Base-by-base conservation (phyloP, 2,329 filamentous ascomycete species). In the Cladophialophora carrionii region DNA sequence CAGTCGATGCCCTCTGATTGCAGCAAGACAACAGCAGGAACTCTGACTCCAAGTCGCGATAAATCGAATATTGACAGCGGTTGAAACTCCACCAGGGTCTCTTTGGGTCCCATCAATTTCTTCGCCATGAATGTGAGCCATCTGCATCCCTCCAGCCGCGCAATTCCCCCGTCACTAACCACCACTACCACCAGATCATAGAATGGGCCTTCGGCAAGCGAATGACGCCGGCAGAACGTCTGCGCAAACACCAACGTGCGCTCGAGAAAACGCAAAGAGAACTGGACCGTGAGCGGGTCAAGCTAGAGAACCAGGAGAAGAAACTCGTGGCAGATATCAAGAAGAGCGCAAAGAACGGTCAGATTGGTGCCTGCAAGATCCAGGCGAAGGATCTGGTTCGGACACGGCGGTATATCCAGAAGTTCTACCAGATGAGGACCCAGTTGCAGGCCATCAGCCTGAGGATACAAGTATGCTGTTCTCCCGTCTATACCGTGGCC, bases 121-220 rank as follows among this genome's bases (percentile, higher is more conserved):
- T 22, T 17, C 64, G 17, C 12, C 57, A 80, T 80, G 78, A 80
- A 80, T 75, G 78, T 80, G 72, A 74, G 76, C 58, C 10, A 48
- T 43, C 46, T 31, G 10, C 12, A n/a, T 52, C 41, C 22, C 22
- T 24, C 4, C 24, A 22, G 20, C 29, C 12, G 31, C 17, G 17
- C 26, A 52, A 20, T 49, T 49, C 29, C 56, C 56, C 63, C 66
- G 3, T 64, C 66, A 59, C 63, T 72, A 66, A 73, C 57, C 62
- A n/a, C 17, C 5, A 43, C 14, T 22, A 67, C 69, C 66, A 29
- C 48, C 49, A 59, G 91, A 91, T 98, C 76, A 86, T 99, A 68
- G 95, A 99, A 86, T 99, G 95, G 93, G 94, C 94, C 46, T 99
- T 99, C 76, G 95, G 95, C 72, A 98, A 97, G 86, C 95, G 95